Evolutionary conservation across 2,329 filamentous ascomycete genomes (phyloP), one percentile per base, ranked within the genome.

Genomic region (Colletotrichum sp.): DNA sequence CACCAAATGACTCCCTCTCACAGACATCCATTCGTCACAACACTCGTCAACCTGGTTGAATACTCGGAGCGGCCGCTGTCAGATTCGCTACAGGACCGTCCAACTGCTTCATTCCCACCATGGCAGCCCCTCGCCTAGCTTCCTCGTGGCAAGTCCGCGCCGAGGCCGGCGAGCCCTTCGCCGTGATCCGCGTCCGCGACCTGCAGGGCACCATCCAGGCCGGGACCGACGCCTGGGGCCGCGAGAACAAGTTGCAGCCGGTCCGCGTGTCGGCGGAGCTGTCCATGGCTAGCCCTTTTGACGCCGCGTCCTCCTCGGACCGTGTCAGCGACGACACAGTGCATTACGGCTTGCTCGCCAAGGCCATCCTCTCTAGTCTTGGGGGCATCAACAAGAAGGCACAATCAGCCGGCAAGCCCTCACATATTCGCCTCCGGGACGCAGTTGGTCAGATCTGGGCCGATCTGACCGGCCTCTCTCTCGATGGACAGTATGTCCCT

Each of bases 341-440:
- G 28, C 93, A 96, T 85, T 96, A 96, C 80, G 94, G 94, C 3
- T 88, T 86, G 12, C 87, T 96, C 16, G 93, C 92, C 85, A 95
- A 95, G 84, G 87, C 88, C 0, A 87, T 96, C 16, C 85, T 93
- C 36, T 83, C 84, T 28, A 86, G 85, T 15, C 81, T 93, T 30
- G 82, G 84, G 62, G 77, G 82, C 16, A 62, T 76, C 26, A 74
- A 76, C 13, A 24, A 24, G n/a, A 63, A n/a, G 57, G 16, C n/a
- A 18, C 39, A 34, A n/a, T 63, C 62, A n/a, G 65, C 30, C 13
- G 62, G 52, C 7, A 21, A 34, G 52, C n/a, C 39, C 9, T 49
- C 57, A 2, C 39, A 39, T 49, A 12, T 62, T 24, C 74, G 75
- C 24, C 78, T 85, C 68, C 79, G 79, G 18, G 78, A 76, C 7